Base-by-base conservation (phyloP, 768 basidiomycete species). In the Tulasnella sp. region DNA sequence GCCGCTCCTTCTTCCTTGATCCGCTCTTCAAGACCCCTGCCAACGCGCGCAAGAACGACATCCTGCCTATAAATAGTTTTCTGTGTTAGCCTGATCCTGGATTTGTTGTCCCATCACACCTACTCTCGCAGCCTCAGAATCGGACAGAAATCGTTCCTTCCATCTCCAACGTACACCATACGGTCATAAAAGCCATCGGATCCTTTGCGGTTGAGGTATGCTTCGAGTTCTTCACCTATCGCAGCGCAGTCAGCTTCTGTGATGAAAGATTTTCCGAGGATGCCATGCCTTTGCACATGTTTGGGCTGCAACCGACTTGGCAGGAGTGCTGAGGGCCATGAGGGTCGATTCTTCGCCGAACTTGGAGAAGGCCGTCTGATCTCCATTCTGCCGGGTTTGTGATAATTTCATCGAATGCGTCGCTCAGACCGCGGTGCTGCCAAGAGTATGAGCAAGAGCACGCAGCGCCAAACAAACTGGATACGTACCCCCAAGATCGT, bases 101-200 rank as follows among this genome's bases (percentile, higher is more conserved):
- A 54, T 19, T 22, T 7, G n/a, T 15, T 37, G 9, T 31, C 2
- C 52, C 12, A 29, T 29, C 12, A n/a, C 14, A 82, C 85, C 80
- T 76, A 93, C 91, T 87, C 87, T 83, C 91, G 85, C 72, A 99
- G 85, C 71, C 91, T 89, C 67, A 98, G 84, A 74, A 94, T 87
- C 3, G 97, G 96, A 82, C 97, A 99, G 82, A 95, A 97, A 82
- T 99, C 97, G 82, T 99, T 99, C 19, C 87, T 86, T 0, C 97
- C 97, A 80, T 99, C 97, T 19, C 97, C 97, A 77, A 99, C 87
- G 82, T 97, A 99, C 64, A 93, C 86, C 79, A 97, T 85, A 45
- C 91, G 89, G 78, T 96, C 92, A 80, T 86, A 98, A 14, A 49
- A 25, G 6, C 49, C 72, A 1, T 84, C 81, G 19, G 87, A 85